Evolutionary conservation across 306 rosid genomes (phyloP).

Genomic region (Cucumis sativus): Cucumber_9930_V3 NC_026660.2:23481501-23482000

Average conservation of each 20-base stretch:
- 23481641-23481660: conserved; percentile 61
- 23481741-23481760: conserved; percentile 22
- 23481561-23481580: no score
- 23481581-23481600: no score
- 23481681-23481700: conserved; percentile 73
- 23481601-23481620: not conserved
- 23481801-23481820: not conserved
- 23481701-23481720: conserved; percentile 56
- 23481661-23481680: conserved; percentile 45
- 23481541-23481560: no score
- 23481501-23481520: no score
- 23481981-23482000: no score
- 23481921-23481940: conserved; percentile 31
- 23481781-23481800: no score
- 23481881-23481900: conserved; percentile 43
- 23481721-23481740: conserved; percentile 52
- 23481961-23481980: conserved; percentile 12
- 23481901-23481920: conserved; percentile 81
- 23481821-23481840: conserved; percentile 65
- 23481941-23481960: conserved; percentile 62
- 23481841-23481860: conserved; percentile 34
- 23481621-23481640: conserved; percentile 1
- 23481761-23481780: no score
- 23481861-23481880: conserved; percentile 12
- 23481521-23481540: no score